phyloP scores from a whole-genome alignment of 2,329 filamentous ascomycete species.

The Aspergillus sojae region DNA sequence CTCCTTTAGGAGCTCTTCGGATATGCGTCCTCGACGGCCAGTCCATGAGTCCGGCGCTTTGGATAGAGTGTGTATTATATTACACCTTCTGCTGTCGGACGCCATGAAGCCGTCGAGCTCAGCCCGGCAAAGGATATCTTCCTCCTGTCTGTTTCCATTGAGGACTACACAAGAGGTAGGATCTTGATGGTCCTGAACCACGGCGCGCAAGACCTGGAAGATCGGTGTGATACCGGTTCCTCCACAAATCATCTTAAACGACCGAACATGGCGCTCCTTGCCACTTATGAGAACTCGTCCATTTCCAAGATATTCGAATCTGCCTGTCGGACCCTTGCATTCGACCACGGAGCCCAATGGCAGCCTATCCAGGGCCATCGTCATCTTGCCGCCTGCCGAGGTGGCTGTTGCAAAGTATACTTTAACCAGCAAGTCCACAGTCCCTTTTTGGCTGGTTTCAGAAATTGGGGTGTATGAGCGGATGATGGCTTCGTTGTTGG shows the following conservation, averaged over 20 bases:
- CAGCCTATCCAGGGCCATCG: constrained; percentile 72
- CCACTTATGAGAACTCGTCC: constrained; percentile 67
- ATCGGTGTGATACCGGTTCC: constrained; percentile 94
- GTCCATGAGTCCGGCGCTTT: constrained; percentile 66
- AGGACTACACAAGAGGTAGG: constrained; percentile 71
- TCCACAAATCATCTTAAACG: constrained; percentile 83
- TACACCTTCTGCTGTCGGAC: constrained; percentile 58
- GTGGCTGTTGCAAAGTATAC: constrained; percentile 68
- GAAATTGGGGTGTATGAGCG: constrained; percentile 87
- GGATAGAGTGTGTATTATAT: constrained; percentile 70
- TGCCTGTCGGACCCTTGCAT: constrained; percentile 85
- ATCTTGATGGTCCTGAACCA: constrained; percentile 67
- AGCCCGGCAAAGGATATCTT: constrained; percentile 78
- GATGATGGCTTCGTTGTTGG: constrained; percentile 70
- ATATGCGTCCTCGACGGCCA: constrained; percentile 70
- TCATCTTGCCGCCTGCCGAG: constrained; percentile 75
- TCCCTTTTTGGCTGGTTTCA: constrained; percentile 61
- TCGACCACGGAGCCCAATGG: constrained; percentile 74
- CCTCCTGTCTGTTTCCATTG: constrained; percentile 74
- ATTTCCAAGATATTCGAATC: constrained; percentile 75
- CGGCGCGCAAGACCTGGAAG: constrained; percentile 76
- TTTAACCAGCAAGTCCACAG: constrained; percentile 77
- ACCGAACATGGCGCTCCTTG: constrained; percentile 58
- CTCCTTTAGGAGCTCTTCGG: constrained; percentile 61
- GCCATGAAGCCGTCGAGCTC: constrained; percentile 69